Base-by-base conservation (phyloP, 1,284 basidiomycete genomes). In the Austroboletus novae-zelandiae region DNA sequence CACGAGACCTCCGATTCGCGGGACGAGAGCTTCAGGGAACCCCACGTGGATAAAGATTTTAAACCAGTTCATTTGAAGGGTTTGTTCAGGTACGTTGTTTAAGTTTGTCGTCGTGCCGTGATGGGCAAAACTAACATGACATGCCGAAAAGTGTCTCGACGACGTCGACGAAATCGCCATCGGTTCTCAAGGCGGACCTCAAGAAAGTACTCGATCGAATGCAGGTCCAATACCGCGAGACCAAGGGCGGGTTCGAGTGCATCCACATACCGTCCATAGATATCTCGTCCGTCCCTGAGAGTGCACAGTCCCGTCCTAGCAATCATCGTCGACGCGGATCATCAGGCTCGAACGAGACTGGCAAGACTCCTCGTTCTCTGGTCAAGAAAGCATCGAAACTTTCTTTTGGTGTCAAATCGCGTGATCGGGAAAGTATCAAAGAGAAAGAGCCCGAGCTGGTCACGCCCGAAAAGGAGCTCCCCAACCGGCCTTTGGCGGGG, bases 221-320 rank as follows among this genome's bases (percentile, higher is more conserved):
- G 80, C 93, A 95, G 53, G 89, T 99, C 43, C 92, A 94, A 68
- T 93, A 96, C 68, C 82, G 92, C 36, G 91, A 95, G 67, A 94
- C 86, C 61, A 89, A 86, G 67, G 80, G 84, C 49, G 96, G 96
- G 0, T 99, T 95, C 67, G 96, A 98, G 68, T 99, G 96, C 71
- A 89, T 96, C 23, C 94, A 98, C 67, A 73, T 91, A 45, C 96
- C 96, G 0, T 94, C 91, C 25, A 96, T 98, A 66, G 93, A 96
- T 67, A 72, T 96, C 9, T 78, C 86, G 6, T 88, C 89, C 31
- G 77, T 94, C 11, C 71, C 73, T 31, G 77, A 76, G 45, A 59
- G 67, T 9, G 50, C 55, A 17, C 61, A 70, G 23, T 36, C 64
- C 36, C 67, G 65, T 15, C 64, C 64, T 40, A 67, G 66, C 23